A percentile compares a stretch with the other conserved stretches of the same genome.
These are phyloP conservation scores for Aspergillus pseudoviridinutans DNA, from an alignment of 2,329 filamentous ascomycete genomes.

Conservation along the genomic window DNA sequence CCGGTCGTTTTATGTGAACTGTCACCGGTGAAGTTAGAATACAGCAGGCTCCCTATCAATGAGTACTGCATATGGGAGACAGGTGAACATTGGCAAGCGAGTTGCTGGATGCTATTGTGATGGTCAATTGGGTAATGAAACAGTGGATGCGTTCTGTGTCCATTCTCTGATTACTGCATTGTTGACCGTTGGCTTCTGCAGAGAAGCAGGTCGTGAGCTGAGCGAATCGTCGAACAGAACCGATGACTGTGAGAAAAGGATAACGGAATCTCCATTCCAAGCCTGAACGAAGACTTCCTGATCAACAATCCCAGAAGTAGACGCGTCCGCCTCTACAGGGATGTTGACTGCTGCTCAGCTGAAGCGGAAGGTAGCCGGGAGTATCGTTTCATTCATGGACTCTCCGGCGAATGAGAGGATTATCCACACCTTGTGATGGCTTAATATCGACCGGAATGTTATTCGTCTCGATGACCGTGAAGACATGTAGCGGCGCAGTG, in stretches of 20 bases:
- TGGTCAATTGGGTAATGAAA: background rate
- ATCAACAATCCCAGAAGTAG: background rate
- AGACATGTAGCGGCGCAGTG: background rate
- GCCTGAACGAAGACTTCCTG: background rate
- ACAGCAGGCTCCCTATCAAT: background rate
- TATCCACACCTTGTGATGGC: background rate
- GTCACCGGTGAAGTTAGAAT: no score
- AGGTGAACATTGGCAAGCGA: no score
- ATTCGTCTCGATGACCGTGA: background rate
- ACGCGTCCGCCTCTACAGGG: background rate
- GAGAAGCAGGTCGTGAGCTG: background rate
- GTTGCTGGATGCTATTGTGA: background rate
- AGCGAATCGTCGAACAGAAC: background rate
- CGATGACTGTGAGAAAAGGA: background rate
- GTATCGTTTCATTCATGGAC: background rate
- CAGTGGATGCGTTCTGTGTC: background rate
- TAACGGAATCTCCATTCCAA: background rate
- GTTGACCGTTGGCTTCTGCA: background rate
- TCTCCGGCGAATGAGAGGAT: background rate
- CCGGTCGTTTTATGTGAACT: no score
- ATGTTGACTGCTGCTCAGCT: no score
- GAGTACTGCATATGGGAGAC: background rate
- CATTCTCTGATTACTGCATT: background rate
- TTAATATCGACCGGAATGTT: background rate
- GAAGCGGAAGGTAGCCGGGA: background rate